These are phyloP conservation scores for Podospora comata DNA, from an alignment of 495 filamentous ascomycete species.

Conservation along the genomic window DNA sequence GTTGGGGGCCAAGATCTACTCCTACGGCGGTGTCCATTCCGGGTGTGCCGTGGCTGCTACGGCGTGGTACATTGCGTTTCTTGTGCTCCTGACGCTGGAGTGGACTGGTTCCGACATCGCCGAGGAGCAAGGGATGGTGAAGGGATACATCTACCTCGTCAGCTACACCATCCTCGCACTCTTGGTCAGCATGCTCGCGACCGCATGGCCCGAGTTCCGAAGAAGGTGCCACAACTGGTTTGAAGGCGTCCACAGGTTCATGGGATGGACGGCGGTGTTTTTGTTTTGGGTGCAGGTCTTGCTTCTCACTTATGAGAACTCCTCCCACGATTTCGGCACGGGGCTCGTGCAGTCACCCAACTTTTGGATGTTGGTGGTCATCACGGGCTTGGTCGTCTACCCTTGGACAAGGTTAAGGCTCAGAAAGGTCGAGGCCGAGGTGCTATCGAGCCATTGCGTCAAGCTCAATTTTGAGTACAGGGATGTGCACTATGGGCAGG, in stretches of 20 bases:
- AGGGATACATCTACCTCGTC: constrained; percentile 46
- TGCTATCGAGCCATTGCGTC: constrained; percentile 65
- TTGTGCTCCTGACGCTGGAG: constrained; percentile 36
- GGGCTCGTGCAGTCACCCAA: constrained; percentile 53
- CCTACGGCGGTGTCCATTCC: constrained; percentile 74
- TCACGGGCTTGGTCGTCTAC: constrained; percentile 58
- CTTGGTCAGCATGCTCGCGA: constrained; percentile 40
- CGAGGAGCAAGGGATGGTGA: constrained; percentile 40
- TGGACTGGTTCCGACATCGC: constrained; percentile 33
- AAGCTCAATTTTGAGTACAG: constrained; percentile 66
- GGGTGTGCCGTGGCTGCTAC: constrained; percentile 65
- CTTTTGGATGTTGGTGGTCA: constrained; percentile 66
- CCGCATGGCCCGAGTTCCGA: constrained; percentile 53
- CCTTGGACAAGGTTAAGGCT: constrained; percentile 68
- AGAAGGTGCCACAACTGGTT: constrained; percentile 60
- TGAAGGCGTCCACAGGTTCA: constrained; percentile 64
- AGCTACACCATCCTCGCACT: constrained; percentile 43
- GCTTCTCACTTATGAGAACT: constrained; percentile 25
- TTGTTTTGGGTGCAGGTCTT: constrained; percentile 57
- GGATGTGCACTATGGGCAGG: constrained; percentile 54
- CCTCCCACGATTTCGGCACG: constrained; percentile 21
- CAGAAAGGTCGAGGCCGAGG: constrained; percentile 57
- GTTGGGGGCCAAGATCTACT: constrained; percentile 69
- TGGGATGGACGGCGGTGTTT: constrained; percentile 58
- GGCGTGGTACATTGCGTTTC: constrained; percentile 62